A percentile compares a stretch with the other conserved stretches of the same genome.
These are phyloP conservation scores for Stephanocyclus meneghinianus DNA, from an alignment of 352 stramenopile genomes.

Conservation along the genomic window DNA sequence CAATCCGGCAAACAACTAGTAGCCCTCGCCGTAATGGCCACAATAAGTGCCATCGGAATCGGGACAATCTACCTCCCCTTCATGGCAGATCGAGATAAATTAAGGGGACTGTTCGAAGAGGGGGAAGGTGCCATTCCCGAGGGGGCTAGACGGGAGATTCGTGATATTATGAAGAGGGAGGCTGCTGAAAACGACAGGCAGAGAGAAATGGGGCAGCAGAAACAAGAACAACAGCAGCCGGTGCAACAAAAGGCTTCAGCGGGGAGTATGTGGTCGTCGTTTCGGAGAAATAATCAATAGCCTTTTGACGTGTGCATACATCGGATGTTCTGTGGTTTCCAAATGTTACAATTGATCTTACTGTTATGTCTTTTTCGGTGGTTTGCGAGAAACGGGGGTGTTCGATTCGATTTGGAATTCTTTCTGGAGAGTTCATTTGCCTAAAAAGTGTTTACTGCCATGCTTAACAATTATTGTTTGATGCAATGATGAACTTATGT, in stretches of 20 bases:
- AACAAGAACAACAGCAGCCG: constrained; percentile 17
- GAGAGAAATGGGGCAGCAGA: constrained; percentile 14
- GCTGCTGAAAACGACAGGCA: constrained; percentile 9
- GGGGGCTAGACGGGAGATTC: constrained; percentile 41
- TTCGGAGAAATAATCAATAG: constrained; percentile 27
- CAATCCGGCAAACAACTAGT: constrained; percentile 71
- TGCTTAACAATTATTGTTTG: no score
- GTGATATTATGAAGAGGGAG: constrained; percentile 24
- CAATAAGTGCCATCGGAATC: constrained; percentile 51
- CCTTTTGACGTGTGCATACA: no score
- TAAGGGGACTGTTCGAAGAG: constrained; percentile 60
- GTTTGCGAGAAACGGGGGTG: no score
- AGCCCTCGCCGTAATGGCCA: constrained; percentile 44
- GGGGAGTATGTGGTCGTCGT: constrained; percentile 54
- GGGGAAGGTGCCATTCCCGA: constrained; percentile 42
- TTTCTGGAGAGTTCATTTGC: no score
- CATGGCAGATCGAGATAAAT: constrained; percentile 69
- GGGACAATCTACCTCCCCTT: constrained; percentile 72
- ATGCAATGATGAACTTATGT: no score
- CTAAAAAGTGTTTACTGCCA: no score
- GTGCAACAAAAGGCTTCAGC: constrained; percentile 28
- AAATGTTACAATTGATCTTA: no score
- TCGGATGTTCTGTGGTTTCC: no score
- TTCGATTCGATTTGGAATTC: no score
- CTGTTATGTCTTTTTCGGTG: no score